These are phyloP conservation scores for Lodderomyces beijingensis DNA, from an alignment of 1,139 yeast genomes.

Conservation along the genomic window DNA sequence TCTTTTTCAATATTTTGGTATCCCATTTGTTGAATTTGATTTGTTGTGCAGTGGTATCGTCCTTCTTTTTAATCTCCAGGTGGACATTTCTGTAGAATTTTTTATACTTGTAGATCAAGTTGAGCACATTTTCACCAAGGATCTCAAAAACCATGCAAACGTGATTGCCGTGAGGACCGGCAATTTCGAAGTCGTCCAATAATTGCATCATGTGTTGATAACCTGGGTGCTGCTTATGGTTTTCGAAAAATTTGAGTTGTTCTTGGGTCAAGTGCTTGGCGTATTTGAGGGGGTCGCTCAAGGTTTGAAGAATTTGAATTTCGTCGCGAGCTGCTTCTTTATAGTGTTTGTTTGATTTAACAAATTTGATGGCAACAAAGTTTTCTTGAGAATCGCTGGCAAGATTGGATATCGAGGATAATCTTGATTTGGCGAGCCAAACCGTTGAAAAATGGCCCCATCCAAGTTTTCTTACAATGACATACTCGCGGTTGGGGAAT, in stretches of 20 bases:
- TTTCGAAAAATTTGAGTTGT: conserved; percentile 13
- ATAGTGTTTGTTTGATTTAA: conserved; percentile 35
- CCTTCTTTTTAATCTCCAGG: conserved; percentile 11
- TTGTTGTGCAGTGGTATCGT: conserved; percentile 6
- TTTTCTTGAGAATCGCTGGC: conserved; percentile 13
- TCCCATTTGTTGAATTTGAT: conserved; percentile 21
- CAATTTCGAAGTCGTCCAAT: conserved; percentile 36
- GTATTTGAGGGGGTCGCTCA: conserved; percentile 16
- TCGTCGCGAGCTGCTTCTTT: conserved; percentile 44
- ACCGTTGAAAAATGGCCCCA: conserved; percentile 94
- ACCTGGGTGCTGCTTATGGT: conserved; percentile 26
- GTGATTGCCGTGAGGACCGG: conserved; percentile 41
- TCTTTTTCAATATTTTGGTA: conserved; percentile 18
- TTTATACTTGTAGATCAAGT: conserved; percentile 35
- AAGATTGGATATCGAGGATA: conserved; percentile 13
- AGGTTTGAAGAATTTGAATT: conserved; percentile 26
- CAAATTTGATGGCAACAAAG: conserved; percentile 43
- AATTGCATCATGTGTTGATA: conserved; percentile 38
- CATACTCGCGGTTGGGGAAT: conserved; percentile 22
- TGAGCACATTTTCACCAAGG: conserved; percentile 38
- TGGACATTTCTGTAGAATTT: conserved; percentile 15
- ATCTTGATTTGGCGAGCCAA: conserved; percentile 62
- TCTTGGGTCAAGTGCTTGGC: conserved; percentile 25
- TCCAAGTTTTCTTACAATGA: conserved; percentile 47
- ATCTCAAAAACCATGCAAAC: conserved; percentile 45